Conservation (phyloP, 768 basidiomycete genomes). For the Boletus coccyginus region DNA sequence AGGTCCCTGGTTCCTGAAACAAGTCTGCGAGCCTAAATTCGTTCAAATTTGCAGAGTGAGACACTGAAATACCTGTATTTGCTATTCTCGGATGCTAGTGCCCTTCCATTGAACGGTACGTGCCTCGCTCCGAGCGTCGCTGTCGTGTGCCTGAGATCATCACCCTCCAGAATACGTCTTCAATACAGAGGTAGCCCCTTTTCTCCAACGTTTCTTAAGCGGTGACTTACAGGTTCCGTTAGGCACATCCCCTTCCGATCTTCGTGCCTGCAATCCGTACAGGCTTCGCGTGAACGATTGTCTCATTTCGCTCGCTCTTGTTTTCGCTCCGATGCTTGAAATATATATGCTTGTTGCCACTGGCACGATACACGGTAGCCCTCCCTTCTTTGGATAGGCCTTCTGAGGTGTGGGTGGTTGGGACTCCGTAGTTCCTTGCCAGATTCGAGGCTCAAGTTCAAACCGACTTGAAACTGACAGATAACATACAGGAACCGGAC, state of each 20-base stretch:
- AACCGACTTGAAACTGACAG: neutral
- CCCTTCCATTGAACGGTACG: conserved; percentile 75
- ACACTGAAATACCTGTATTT: conserved; percentile 90
- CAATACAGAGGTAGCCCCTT: conserved; percentile 75
- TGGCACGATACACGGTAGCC: neutral
- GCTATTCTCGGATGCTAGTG: conserved; percentile 70
- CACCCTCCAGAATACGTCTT: conserved; percentile 69
- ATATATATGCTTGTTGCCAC: neutral
- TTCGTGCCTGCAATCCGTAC: conserved; percentile 53
- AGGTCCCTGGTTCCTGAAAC: conserved; percentile 21
- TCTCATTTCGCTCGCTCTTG: neutral
- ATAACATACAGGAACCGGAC: neutral
- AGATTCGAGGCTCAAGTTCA: neutral
- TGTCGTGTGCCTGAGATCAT: conserved; percentile 7
- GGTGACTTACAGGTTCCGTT: conserved; percentile 2
- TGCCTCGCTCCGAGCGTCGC: conserved; percentile 13
- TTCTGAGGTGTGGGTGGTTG: neutral
- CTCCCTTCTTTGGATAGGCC: neutral
- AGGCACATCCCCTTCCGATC: conserved; percentile 73
- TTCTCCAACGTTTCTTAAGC: neutral
- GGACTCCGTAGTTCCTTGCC: neutral
- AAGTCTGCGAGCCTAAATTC: neutral
- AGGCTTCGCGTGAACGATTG: conserved; percentile 40
- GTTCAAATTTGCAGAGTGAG: conserved; percentile 56
- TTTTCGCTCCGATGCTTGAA: neutral